phyloP scores from a whole-genome alignment of 1,139 yeast species.

The Taphrina deformans region DNA sequence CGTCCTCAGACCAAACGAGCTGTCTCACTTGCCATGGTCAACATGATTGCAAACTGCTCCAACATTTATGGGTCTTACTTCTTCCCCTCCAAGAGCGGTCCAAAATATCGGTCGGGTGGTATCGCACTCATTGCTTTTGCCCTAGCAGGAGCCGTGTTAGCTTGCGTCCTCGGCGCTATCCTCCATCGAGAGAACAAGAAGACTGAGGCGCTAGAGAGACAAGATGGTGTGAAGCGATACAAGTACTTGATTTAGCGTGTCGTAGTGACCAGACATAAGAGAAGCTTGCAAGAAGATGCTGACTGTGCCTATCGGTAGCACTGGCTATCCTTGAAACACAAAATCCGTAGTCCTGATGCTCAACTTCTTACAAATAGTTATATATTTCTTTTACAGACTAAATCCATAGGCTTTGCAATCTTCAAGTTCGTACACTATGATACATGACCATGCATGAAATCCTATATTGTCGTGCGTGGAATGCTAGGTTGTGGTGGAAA shows the following conservation, averaged over 20 bases:
- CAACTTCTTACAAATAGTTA: no score
- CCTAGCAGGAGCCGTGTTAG: not conserved
- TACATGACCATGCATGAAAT: not conserved
- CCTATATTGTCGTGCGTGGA: not conserved
- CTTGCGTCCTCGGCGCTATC: not conserved
- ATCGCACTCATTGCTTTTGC: not conserved
- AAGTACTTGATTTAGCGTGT: not conserved
- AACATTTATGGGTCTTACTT: conserved; percentile 15
- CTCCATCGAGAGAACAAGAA: conserved; percentile 1
- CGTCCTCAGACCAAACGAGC: conserved; percentile 57
- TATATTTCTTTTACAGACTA: no score
- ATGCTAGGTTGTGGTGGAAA: not conserved
- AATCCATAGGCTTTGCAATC: no score
- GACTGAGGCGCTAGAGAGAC: conserved; percentile 3
- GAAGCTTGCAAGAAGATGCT: no score
- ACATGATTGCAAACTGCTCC: conserved; percentile 36
- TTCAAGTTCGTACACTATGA: not conserved
- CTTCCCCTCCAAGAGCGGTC: not conserved
- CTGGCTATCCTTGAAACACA: no score
- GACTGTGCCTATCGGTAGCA: no score
- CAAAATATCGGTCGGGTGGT: not conserved
- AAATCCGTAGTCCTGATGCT: no score
- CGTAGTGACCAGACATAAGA: no score
- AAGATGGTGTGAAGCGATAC: conserved; percentile 5
- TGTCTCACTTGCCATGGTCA: conserved; percentile 43